These are phyloP conservation scores for Emmonsiellopsis sp. DNA, from an alignment of 2,329 filamentous ascomycete species.

Conservation along the genomic window DNA sequence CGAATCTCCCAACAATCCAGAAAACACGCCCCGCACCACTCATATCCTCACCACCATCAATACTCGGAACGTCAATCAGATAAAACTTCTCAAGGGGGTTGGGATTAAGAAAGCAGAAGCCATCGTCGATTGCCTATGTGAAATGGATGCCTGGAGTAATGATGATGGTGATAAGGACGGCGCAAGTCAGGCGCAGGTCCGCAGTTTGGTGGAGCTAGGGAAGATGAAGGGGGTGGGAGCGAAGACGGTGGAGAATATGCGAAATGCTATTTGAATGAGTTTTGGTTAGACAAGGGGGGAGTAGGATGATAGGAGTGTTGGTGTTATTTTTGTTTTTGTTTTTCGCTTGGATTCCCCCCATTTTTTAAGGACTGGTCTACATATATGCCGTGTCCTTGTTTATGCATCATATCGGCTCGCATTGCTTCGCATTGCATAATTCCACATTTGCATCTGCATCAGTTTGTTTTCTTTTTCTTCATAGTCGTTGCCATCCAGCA, in stretches of 20 bases:
- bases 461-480: neutral
- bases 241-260: constrained; percentile 39
- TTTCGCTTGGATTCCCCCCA: too few species aligned
- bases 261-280: constrained; percentile 18
- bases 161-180: constrained; percentile 9
- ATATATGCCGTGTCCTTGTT: neutral
- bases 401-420: neutral
- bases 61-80: constrained; percentile 34
- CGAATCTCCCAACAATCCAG: constrained; percentile 8
- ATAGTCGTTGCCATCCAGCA: neutral
- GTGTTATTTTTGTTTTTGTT: too few species aligned
- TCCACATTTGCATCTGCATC: neutral
- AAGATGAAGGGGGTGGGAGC: constrained; percentile 35
- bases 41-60: constrained; percentile 38
- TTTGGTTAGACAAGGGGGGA: neutral
- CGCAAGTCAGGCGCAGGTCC: constrained; percentile 18
- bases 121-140: constrained; percentile 38
- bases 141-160: constrained; percentile 24
- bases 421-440: neutral
- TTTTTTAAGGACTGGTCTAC: neutral
- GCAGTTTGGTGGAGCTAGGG: constrained; percentile 31
- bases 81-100: constrained; percentile 38
- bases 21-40: constrained; percentile 32
- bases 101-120: constrained; percentile 39
- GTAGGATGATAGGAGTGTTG: constrained; percentile 9